A percentile compares a stretch with the other conserved stretches of the same genome.
phyloP scores from a whole-genome alignment of 176 grass and related monocot genomes.

The Rhynchospora tenuis region DNA sequence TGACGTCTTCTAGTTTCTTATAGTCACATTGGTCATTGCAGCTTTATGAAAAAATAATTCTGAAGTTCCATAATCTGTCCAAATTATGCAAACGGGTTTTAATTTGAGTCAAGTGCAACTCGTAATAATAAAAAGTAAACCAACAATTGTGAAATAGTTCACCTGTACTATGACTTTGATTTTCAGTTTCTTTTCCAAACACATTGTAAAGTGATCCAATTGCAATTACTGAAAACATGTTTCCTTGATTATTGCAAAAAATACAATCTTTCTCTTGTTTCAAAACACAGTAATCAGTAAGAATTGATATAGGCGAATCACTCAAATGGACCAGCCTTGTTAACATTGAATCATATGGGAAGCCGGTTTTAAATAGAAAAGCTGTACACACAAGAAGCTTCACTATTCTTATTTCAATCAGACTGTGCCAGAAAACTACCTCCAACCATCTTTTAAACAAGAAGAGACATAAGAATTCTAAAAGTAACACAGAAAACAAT shows the following conservation, averaged over 20 bases:
- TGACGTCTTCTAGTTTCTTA: no score
- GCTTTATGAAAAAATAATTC: no score
- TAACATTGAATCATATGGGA: neutral
- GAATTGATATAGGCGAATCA: neutral
- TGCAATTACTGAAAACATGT: neutral
- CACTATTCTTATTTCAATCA: neutral
- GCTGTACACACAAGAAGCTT: neutral
- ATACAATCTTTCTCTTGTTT: neutral
- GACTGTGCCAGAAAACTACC: neutral
- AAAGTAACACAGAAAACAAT: neutral
- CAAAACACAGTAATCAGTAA: neutral
- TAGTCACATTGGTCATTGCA: no score
- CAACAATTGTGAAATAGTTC: neutral
- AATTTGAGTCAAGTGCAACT: no score
- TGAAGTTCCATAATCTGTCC: no score
- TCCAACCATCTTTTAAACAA: neutral
- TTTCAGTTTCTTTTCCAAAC: neutral
- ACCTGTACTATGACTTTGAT: neutral
- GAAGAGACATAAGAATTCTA: neutral
- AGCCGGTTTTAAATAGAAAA: neutral
- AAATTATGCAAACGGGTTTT: no score
- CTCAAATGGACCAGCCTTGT: neutral
- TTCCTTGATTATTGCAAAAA: neutral
- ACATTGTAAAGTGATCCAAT: neutral
- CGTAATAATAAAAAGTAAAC: neutral